These are phyloP conservation scores for Piloderma croceum DNA, from an alignment of 768 basidiomycete genomes.

Conservation along the genomic window DNA sequence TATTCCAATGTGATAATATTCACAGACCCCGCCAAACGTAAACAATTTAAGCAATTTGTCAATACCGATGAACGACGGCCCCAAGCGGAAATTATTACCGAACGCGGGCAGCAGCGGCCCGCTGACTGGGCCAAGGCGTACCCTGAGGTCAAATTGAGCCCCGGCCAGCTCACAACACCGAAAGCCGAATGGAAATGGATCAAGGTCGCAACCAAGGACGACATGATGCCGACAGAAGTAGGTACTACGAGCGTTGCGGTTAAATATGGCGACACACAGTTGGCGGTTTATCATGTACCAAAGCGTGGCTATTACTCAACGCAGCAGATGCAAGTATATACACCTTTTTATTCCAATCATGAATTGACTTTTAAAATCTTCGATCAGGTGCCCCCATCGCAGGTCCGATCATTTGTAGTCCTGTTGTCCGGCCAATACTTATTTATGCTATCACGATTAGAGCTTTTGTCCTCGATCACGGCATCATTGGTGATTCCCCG, in stretches of 20 bases:
- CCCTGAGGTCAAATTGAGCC: constrained; percentile 40
- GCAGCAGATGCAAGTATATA: constrained; percentile 47
- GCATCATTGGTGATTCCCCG: constrained; percentile 60
- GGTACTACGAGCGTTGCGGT: constrained; percentile 51
- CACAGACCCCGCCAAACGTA: constrained; percentile 39
- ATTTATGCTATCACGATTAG: too few species aligned
- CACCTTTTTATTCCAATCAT: constrained; percentile 1
- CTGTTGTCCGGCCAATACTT: too few species aligned
- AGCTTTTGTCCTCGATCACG: constrained; percentile 67
- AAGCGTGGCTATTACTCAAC: constrained; percentile 55
- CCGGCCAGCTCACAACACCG: constrained; percentile 35
- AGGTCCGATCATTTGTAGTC: too few species aligned
- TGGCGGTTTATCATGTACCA: constrained; percentile 65
- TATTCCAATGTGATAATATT: neutral
- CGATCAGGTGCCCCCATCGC: constrained; percentile 35
- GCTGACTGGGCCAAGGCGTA: constrained; percentile 63
- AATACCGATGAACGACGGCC: constrained; percentile 49
- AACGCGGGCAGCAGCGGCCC: constrained; percentile 59
- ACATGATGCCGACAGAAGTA: constrained; percentile 41
- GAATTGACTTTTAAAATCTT: neutral
- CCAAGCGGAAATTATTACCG: constrained; percentile 46
- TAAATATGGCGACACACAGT: constrained; percentile 58
- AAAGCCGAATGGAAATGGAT: constrained; percentile 55
- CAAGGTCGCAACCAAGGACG: constrained; percentile 39
- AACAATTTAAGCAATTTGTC: constrained; percentile 57